Evolutionary conservation across 2,329 filamentous ascomycete species (phyloP).

Genomic region (Onygenales sp.): DNA sequence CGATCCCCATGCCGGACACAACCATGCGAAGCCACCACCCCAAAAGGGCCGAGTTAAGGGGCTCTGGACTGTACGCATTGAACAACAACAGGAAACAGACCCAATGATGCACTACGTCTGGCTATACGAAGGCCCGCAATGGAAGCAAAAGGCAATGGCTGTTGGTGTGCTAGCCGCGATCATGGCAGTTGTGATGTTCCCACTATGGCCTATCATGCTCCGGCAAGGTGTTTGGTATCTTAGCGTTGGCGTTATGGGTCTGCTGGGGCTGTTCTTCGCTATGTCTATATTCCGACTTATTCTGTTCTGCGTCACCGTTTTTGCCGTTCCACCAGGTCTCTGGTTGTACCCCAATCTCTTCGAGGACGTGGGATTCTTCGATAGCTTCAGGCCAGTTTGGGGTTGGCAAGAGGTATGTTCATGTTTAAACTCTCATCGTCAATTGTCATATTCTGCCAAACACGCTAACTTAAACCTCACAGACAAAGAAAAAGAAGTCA

Average conservation of each 20-base stretch:
- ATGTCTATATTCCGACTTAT: constrained; percentile 98
- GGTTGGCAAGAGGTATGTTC: constrained; percentile 86
- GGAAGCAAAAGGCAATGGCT: constrained; percentile 89
- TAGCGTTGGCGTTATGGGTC: constrained; percentile 81
- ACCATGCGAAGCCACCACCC: constrained; percentile 54
- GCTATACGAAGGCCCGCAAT: constrained; percentile 89
- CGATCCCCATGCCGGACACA: constrained; percentile 67
- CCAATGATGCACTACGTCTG: constrained; percentile 79
- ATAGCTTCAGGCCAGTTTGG: constrained; percentile 93
- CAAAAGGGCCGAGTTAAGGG: constrained; percentile 87
- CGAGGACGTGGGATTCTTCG: constrained; percentile 96
- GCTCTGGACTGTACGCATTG: constrained; percentile 89
- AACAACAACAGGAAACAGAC: constrained; percentile 77
- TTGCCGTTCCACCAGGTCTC: constrained; percentile 72
- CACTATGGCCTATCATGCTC: constrained; percentile 86
- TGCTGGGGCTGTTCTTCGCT: constrained; percentile 87
- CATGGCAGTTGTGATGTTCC: constrained; percentile 86
- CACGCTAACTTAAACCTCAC: neutral
- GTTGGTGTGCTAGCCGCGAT: constrained; percentile 72
- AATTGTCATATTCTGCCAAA: neutral
- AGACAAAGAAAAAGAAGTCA: constrained; percentile 30
- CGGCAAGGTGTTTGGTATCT: constrained; percentile 95
- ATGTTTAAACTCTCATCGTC: neutral
- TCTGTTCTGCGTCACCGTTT: constrained; percentile 86
- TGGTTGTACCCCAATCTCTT: constrained; percentile 98